phyloP scores from a whole-genome alignment of 257 asterid genomes.

The Ballota nigra region DNA sequence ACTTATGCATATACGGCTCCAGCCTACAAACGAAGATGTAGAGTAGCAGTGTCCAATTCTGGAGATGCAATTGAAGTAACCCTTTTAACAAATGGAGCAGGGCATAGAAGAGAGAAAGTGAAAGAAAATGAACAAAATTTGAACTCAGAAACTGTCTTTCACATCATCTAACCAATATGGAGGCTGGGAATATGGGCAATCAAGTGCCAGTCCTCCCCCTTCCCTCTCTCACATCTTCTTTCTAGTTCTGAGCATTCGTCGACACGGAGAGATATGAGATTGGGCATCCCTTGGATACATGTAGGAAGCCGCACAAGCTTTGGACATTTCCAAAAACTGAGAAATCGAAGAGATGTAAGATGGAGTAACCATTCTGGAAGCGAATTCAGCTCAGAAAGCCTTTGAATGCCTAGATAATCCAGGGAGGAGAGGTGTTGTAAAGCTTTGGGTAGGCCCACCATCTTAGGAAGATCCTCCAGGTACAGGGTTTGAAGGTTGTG shows the following conservation, averaged over 20 bases:
- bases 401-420: too few species aligned
- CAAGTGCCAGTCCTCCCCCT: conserved; percentile 35
- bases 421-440: neutral
- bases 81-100: too few species aligned
- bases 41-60: too few species aligned
- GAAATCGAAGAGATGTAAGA: neutral
- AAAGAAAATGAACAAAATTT: too few species aligned
- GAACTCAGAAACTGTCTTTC: too few species aligned
- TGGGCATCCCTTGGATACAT: conserved; percentile 2
- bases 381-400: neutral
- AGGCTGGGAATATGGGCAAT: conserved; percentile 20
- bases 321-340: conserved; percentile 1
- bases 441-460: neutral
- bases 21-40: too few species aligned
- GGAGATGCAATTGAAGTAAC: too few species aligned
- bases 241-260: conserved; percentile 16
- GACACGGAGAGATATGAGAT: too few species aligned
- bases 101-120: too few species aligned
- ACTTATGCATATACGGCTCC: too few species aligned
- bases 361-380: conserved; percentile 22
- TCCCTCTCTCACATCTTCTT: conserved; percentile 26
- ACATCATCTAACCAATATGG: too few species aligned
- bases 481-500: neutral
- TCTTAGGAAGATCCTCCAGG: neutral
- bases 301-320: conserved; percentile 16